These are phyloP conservation scores for Hydrangea macrophylla DNA, from an alignment of 148 eudicot species.

Conservation along the genomic window DNA sequence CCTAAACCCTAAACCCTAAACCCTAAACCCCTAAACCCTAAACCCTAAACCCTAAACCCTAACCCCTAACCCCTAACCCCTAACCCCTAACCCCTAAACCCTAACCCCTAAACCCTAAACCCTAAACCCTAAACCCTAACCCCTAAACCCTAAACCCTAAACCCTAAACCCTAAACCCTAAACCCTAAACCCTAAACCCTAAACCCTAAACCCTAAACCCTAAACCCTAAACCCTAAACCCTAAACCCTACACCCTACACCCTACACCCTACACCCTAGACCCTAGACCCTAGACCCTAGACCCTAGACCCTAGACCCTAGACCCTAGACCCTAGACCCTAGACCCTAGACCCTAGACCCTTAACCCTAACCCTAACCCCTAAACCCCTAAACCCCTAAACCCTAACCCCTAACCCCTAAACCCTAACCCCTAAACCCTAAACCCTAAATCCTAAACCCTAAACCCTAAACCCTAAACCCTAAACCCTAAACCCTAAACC, in stretches of 20 bases:
- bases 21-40: conserved; percentile 5
- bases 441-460: background rate
- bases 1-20: conserved; percentile 10
- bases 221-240: background rate
- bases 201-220: background rate
- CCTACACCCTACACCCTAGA: background rate
- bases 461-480: background rate
- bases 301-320: background rate
- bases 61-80: conserved; percentile 8
- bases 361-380: background rate
- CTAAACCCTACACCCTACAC: background rate
- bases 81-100: conserved; percentile 4
- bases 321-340: background rate
- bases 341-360: background rate
- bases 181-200: conserved; percentile 4
- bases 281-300: background rate
- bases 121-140: background rate
- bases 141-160: conserved; percentile 6
- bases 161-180: background rate
- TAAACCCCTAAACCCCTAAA: background rate
- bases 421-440: conserved; percentile 2
- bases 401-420: background rate
- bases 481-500: conserved; percentile 4
- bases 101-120: background rate
- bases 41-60: background rate